Base-by-base conservation (phyloP, 2,329 filamentous ascomycete species). In the Bipolaris gigantea region DNA sequence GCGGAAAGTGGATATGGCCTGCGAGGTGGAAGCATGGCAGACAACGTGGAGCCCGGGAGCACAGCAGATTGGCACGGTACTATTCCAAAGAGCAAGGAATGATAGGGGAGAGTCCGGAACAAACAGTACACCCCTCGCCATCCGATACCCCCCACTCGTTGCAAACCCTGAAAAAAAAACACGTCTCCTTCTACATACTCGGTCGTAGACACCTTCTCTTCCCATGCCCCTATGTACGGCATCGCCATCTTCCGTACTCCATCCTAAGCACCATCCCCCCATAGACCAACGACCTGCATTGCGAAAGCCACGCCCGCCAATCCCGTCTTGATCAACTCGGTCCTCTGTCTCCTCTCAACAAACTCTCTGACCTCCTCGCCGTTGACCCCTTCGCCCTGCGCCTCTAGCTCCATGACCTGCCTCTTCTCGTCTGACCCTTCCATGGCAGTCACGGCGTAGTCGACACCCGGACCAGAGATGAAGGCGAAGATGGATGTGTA, bases 401-500 rank as follows among this genome's bases (percentile, higher is more conserved):
- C 70, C 56, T 73, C 67, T 9, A 72, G 43, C 32, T 70, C 69
- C 32, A 69, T 48, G 19, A 52, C 55, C 43, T 51, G 53, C 47
- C 69, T 61, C 57, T 55, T 52, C 58, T 66, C 67, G 30, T 66
- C 59, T 27, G 56, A 56, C 9, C 65, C 66, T 30, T 62, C 60
- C 33, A 53, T 53, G 48, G 59, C 57, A 7, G 61, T 65, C 49
- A 73, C 60, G 19, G 74, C 68, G 46, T 65, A 70, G 48, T 76
- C 76, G 48, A 78, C 63, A 34, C 66, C 74, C 2, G 74, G 57
- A 13, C 79, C 76, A 1, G 78, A 77, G 11, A 65, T 50, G 35
- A 82, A 79, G 39, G 86, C 83, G 53, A 92, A 82, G 23, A 91
- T 76, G 2, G 87, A 86, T 13, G 90, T 91, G 85, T 94, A 97